These are phyloP conservation scores for Gymnopilus dilepis DNA, from an alignment of 768 basidiomycete genomes.

Conservation along the genomic window DNA sequence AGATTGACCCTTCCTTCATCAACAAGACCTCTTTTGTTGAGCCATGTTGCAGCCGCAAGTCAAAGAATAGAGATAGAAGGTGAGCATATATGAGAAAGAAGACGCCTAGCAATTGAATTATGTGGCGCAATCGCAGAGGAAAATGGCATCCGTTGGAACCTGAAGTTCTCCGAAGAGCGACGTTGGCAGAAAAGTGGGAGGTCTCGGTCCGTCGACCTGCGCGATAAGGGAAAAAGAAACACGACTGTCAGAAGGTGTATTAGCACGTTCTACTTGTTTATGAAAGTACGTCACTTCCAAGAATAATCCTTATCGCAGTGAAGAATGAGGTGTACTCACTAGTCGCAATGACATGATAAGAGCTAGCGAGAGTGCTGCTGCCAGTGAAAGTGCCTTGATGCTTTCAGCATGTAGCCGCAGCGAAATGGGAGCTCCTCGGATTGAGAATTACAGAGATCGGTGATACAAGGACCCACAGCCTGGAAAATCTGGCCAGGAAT, in stretches of 20 bases:
- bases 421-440: background rate
- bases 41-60: background rate
- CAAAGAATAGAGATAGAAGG: background rate
- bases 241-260: background rate
- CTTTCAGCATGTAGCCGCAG: background rate
- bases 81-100: background rate
- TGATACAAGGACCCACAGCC: background rate
- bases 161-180: slow-evolving; percentile 2
- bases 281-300: background rate
- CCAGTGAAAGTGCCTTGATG: background rate
- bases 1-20: background rate
- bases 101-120: slow-evolving; percentile 2
- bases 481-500: background rate
- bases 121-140: slow-evolving; percentile 2
- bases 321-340: background rate
- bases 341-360: background rate
- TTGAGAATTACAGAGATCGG: background rate
- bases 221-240: background rate
- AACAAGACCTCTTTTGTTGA: background rate
- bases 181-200: background rate
- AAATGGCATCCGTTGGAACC: background rate
- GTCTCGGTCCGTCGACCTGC: background rate
- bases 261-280: background rate
- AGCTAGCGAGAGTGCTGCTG: background rate
- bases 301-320: background rate